These are phyloP conservation scores for Beauveria medogensis DNA, from an alignment of 2,329 filamentous ascomycete species.

Conservation along the genomic window DNA sequence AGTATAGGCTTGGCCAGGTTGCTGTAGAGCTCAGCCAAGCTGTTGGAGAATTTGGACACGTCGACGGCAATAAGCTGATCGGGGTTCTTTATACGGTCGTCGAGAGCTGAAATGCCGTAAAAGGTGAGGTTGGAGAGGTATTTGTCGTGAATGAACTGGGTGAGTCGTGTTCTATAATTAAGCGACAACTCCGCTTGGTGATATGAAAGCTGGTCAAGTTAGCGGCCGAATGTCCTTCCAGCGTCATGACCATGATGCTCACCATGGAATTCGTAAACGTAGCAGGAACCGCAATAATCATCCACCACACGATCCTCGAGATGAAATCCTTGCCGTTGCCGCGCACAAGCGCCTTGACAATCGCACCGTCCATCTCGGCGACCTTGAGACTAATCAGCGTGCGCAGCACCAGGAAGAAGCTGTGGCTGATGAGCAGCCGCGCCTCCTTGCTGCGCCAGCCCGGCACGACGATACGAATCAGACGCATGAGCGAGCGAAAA, in stretches of 20 bases:
- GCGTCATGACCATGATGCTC: conserved; percentile 22
- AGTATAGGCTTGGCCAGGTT: conserved; percentile 91
- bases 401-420: conserved; percentile 80
- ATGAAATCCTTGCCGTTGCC: conserved; percentile 88
- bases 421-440: conserved; percentile 79
- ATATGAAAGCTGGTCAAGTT: conserved; percentile 64
- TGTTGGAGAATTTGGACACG: conserved; percentile 93
- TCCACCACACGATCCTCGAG: conserved; percentile 91
- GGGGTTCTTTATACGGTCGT: conserved; percentile 96
- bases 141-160: conserved; percentile 89
- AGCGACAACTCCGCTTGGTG: conserved; percentile 93
- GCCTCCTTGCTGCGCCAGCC: conserved; percentile 86
- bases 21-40: conserved; percentile 87
- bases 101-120: conserved; percentile 88
- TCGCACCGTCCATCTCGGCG: conserved; percentile 85
- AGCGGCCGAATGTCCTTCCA: neutral
- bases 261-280: conserved; percentile 99
- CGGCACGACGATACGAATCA: conserved; percentile 83
- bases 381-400: conserved; percentile 94
- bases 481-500: conserved; percentile 63
- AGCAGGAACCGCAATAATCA: conserved; percentile 89
- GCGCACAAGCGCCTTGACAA: conserved; percentile 87
- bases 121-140: conserved; percentile 98
- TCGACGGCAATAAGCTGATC: conserved; percentile 97
- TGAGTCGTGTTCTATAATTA: conserved; percentile 86